These are phyloP conservation scores for Colletotrichum scovillei DNA, from an alignment of 2,329 filamentous ascomycete genomes.

Conservation along the genomic window DNA sequence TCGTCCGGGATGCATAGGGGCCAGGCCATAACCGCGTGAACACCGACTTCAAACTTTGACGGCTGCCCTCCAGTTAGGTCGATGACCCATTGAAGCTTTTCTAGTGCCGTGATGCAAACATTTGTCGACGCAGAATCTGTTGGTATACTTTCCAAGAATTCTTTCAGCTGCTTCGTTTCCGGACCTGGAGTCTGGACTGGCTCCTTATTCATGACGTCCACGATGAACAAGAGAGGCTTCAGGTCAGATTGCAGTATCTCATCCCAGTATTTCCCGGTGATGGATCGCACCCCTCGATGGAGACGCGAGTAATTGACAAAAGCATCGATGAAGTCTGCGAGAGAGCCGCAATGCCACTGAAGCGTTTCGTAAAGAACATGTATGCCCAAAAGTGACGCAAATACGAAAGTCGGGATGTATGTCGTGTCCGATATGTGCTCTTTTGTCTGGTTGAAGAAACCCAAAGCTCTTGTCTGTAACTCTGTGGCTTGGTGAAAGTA, in stretches of 20 bases:
- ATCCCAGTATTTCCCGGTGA: constrained; percentile 37
- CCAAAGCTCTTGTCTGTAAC: constrained; percentile 43
- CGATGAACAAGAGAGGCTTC: constrained; percentile 37
- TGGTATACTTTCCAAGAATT: background rate
- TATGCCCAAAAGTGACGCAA: constrained; percentile 45
- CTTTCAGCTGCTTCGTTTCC: constrained; percentile 1
- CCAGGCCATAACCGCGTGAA: constrained; percentile 47
- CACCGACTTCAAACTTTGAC: background rate
- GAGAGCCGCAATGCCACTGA: constrained; percentile 40
- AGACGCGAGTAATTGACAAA: constrained; percentile 45
- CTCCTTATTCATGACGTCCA: background rate
- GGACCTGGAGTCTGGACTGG: background rate
- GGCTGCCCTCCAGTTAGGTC: constrained; percentile 19
- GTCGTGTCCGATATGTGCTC: constrained; percentile 35
- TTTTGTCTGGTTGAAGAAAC: constrained; percentile 41
- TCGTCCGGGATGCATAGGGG: constrained; percentile 46
- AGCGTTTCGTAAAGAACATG: constrained; percentile 52
- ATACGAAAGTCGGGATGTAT: constrained; percentile 45
- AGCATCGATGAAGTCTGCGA: constrained; percentile 43
- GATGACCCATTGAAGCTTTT: constrained; percentile 35
- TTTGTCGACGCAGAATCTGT: constrained; percentile 5
- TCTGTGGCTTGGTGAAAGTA: constrained; percentile 45
- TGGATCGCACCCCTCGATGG: constrained; percentile 43
- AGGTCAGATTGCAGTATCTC: constrained; percentile 40
- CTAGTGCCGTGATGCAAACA: constrained; percentile 27